Evolutionary conservation across 2,329 filamentous ascomycete species (phyloP), one percentile per base, ranked within the genome.

Genomic region (Biscogniauxia marginata): DNA sequence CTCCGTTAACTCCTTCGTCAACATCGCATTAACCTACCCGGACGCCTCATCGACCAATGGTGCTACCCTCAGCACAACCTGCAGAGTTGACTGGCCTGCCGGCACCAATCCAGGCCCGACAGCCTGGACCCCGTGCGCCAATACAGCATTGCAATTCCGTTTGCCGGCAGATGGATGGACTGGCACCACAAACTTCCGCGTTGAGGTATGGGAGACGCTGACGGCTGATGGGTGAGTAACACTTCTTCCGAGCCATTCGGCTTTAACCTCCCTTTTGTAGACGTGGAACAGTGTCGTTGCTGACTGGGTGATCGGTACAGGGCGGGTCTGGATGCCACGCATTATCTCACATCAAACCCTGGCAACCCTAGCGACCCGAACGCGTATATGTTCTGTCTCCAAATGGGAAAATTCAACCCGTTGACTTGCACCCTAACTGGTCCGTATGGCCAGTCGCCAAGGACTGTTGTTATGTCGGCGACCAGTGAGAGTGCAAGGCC

Each of bases 371-470:
- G 55, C 44, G 57, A 65, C 53, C 63, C 64, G 4, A 55, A 63
- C 34, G 56, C 57, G 5, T 63, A 62, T n/a, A 34, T 67, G 53
- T 61, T 59, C 57, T 67, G 65, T 43, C n/a, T 66, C 8, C 58
- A 66, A 53, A 64, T 49, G 61, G 65, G 65, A 51, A 67, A 67
- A 44, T 67, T 67, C 59, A 63, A 62, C 44, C 64, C 65, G 6
- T 45, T 62, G 24, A 65, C 58, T 3, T 67, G 65, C 51, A 53
- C 50, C 7, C 39, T 67, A 6, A 59, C 52, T 16, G 65, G 65
- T 7, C 63, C 65, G 2, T 48, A 46, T 7, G 56, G 62, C 1
- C 13, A 18, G 45, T 9, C 50, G 3, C 25, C 30, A n/a, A 56
- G 52, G 18, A 58, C 60, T 9, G 59, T 67, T 3, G 55, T 62